Evolutionary conservation across 2,329 filamentous ascomycete genomes (phyloP).

Genomic region (Fusarium ramigenum): DNA sequence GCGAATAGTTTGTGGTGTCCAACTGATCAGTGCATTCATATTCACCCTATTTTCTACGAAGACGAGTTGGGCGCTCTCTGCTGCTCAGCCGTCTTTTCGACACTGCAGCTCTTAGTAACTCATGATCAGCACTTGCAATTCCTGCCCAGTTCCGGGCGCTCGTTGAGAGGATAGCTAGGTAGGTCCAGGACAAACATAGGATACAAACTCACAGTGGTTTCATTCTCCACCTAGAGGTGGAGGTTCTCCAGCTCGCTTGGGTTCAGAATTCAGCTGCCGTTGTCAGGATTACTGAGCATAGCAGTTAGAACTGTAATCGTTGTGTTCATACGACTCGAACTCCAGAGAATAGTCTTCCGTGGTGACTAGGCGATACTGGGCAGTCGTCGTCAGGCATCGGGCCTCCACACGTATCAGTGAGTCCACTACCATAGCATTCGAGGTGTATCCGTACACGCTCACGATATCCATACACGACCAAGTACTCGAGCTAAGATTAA

Average conservation of each 20-base stretch:
- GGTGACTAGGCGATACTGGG: background rate
- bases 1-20: background rate
- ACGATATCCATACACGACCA: background rate
- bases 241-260: slow-evolving; percentile 13
- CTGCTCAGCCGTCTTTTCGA: background rate
- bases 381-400: background rate
- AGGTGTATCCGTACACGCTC: background rate
- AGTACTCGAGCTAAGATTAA: background rate
- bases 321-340: background rate
- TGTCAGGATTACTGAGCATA: slow-evolving; percentile 24
- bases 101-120: background rate
- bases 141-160: background rate
- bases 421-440: background rate
- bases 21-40: background rate
- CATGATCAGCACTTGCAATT: background rate
- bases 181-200: background rate
- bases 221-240: slow-evolving; percentile 30
- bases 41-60: background rate
- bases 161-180: background rate
- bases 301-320: slow-evolving; percentile 4
- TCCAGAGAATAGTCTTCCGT: background rate
- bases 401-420: background rate
- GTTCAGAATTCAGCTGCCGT: slow-evolving; percentile 9
- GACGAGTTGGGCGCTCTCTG: background rate
- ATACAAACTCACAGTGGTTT: slow-evolving; percentile 9